These are phyloP conservation scores for Pythium monospermum DNA, from an alignment of 352 stramenopile genomes.

Conservation along the genomic window DNA sequence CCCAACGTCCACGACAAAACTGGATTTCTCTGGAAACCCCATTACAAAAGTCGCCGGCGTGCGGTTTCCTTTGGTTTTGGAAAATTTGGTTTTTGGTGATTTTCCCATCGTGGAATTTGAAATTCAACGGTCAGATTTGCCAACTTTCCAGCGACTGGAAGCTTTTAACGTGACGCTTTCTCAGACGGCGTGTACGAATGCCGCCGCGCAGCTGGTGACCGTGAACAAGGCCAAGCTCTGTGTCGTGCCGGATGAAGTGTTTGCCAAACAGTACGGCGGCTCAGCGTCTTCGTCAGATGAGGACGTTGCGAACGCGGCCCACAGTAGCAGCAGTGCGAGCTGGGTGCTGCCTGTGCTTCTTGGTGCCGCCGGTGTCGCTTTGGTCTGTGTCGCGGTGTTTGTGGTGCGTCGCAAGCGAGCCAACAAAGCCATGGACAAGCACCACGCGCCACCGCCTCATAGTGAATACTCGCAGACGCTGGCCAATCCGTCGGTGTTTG, in stretches of 20 bases:
- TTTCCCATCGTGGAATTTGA: conserved; percentile 61
- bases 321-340: conserved; percentile 20
- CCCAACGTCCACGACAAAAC: conserved; percentile 32
- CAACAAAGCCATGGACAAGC: conserved; percentile 17
- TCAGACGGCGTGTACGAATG: conserved; percentile 38
- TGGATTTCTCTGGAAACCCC: conserved; percentile 57
- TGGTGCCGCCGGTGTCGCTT: conserved; percentile 29
- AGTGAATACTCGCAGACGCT: conserved; percentile 16
- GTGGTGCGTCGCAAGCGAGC: conserved; percentile 31
- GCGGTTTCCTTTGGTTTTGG: conserved; percentile 44
- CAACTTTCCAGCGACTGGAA: conserved; percentile 41
- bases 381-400: conserved; percentile 47
- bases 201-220: conserved; percentile 35
- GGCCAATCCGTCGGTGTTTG: conserved; percentile 42
- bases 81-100: conserved; percentile 39
- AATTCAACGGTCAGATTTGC: conserved; percentile 57
- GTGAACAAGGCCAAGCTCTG: conserved; percentile 38
- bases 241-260: conserved; percentile 62
- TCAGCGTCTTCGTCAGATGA: not conserved
- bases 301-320: not conserved
- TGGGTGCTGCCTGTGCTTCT: conserved; percentile 47
- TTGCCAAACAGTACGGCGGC: conserved; percentile 39
- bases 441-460: not conserved
- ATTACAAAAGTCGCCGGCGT: conserved; percentile 55
- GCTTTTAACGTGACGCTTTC: conserved; percentile 36